Base-by-base conservation (phyloP, 2,329 filamentous ascomycete species). In the Fusarium citri region DNA sequence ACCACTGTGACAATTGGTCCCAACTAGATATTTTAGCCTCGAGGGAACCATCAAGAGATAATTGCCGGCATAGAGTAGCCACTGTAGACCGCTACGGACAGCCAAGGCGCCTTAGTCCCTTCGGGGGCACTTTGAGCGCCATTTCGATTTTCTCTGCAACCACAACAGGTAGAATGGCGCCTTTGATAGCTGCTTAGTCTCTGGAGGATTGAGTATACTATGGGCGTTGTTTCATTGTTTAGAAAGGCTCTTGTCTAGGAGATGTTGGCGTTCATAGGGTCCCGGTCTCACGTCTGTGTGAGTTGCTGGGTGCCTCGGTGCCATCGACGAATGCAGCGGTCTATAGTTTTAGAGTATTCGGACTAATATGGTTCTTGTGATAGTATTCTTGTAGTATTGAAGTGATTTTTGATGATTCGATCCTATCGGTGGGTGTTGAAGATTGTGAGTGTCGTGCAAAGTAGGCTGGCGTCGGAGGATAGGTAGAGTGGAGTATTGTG, bases 141-240 rank as follows among this genome's bases (percentile, higher is more conserved):
- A 26, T 41, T 41, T 18, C 49, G 10, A n/a, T 41, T 51, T 51
- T 51, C 31, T 51, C 49, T 51, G 49, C 49, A 51, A 51, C 49
- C 49, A 51, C 31, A 51, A 51, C 14, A 51, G 10, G 18, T 41
- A 26, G 16, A 26, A 20, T 16, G 6, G 31, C 18, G n/a, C 6
- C 8, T 10, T 18, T 51, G 12, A 14, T 16, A 16, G 18, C 12
- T 40, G 16, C 11, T 8, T 9, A 40, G 22, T 14, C 31, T 20
- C 20, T 41, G 6, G 5, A 15, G 1, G 14, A 23, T 10, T 6
- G 3, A 20, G 12, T 20, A 40, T 2, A 1, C 15, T 4, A 40
- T 16, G 8, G 3, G 11, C 5, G 18, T 23, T 16, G 8, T 51
- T 20, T 20, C 16, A 11, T 8, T 23, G 18, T 20, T 51, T 20